phyloP scores from a whole-genome alignment of 768 basidiomycete genomes.

The Inosperma sp. region DNA sequence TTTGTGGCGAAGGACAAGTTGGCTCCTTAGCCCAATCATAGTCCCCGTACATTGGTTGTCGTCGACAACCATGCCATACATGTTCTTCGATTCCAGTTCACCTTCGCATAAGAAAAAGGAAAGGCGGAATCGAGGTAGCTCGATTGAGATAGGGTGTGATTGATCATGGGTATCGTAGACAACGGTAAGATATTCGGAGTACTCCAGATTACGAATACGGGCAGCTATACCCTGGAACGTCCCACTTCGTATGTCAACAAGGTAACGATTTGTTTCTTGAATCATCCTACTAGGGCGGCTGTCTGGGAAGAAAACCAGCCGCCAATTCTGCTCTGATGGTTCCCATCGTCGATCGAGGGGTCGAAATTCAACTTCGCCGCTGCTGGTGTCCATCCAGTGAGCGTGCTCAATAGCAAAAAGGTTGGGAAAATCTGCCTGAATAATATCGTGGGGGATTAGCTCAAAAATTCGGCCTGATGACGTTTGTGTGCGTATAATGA shows the following conservation, averaged over 20 bases:
- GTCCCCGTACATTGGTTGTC: conserved; percentile 38
- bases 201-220: conserved; percentile 14
- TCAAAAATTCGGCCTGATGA: conserved; percentile 22
- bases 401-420: conserved; percentile 25
- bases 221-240: conserved; percentile 14
- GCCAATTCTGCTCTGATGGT: conserved; percentile 26
- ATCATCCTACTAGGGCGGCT: conserved; percentile 13
- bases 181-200: conserved; percentile 11
- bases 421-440: conserved; percentile 28
- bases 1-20: conserved; percentile 35
- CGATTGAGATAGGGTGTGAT: conserved; percentile 20
- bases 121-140: conserved; percentile 39
- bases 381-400: conserved; percentile 32
- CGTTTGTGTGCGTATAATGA: conserved; percentile 30
- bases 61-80: conserved; percentile 42
- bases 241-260: conserved; percentile 26
- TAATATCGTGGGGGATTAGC: conserved; percentile 29
- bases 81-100: conserved; percentile 36
- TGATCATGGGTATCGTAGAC: conserved; percentile 11
- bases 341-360: conserved; percentile 27
- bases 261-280: neutral
- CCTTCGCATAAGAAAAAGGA: conserved; percentile 35
- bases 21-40: conserved; percentile 39
- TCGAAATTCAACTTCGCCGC: conserved; percentile 30
- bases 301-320: conserved; percentile 18